Conservation (phyloP, 768 basidiomycete genomes). For the Xerocomus spinulosus region DNA sequence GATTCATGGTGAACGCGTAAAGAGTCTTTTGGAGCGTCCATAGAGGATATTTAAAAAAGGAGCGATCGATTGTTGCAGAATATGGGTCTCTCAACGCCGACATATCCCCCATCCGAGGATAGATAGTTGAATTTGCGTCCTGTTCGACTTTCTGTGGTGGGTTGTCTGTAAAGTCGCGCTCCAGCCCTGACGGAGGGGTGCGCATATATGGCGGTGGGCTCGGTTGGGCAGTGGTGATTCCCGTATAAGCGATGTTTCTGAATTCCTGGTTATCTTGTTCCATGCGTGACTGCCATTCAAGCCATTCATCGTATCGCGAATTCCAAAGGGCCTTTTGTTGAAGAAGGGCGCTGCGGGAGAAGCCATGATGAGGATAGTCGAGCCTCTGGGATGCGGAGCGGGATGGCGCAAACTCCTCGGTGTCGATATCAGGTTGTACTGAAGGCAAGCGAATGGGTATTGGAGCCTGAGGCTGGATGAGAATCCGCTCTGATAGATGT, state of each 20-base stretch:
- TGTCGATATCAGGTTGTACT: constrained; percentile 1
- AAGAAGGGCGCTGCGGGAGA: constrained; percentile 55
- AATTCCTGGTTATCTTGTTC: constrained; percentile 4
- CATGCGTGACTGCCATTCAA: constrained; percentile 29
- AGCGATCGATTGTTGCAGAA: constrained; percentile 53
- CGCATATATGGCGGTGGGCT: constrained; percentile 18
- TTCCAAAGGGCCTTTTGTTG: constrained; percentile 64
- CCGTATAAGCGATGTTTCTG: constrained; percentile 26
- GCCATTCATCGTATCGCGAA: constrained; percentile 50
- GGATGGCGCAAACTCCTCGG: constrained; percentile 2
- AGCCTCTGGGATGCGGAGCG: constrained; percentile 33
- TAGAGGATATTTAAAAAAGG: constrained; percentile 50
- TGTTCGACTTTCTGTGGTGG: constrained; percentile 7
- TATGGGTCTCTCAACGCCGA: constrained; percentile 54
- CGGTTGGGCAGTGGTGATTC: constrained; percentile 12
- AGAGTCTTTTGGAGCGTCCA: constrained; percentile 67
- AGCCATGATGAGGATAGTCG: constrained; percentile 52
- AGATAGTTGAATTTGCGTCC: constrained; percentile 27
- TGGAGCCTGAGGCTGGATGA: constrained; percentile 18
- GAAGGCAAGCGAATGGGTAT: constrained; percentile 18
- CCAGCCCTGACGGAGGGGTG: constrained; percentile 27
- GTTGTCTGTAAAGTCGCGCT: constrained; percentile 22
- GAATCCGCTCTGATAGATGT: constrained; percentile 14
- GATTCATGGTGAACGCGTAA: constrained; percentile 58
- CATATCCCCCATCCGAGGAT: constrained; percentile 65